Evolutionary conservation across 1,139 yeast species (phyloP), one percentile per base, ranked within the genome.

Genomic region (Diutina neorugosa): DNA sequence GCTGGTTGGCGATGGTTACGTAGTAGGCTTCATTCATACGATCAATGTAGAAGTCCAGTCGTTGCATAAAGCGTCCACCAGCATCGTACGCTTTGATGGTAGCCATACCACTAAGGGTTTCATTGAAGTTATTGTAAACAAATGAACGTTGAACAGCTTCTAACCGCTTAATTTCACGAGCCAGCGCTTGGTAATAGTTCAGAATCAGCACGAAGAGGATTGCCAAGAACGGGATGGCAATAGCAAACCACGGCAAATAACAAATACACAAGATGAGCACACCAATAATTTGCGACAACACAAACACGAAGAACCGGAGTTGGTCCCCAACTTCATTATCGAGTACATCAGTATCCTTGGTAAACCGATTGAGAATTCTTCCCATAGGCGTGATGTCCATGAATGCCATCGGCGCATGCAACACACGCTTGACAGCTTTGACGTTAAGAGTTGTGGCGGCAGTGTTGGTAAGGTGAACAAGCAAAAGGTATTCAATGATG

Each of bases 211-310:
- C 65, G 55, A 79, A 76, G 21, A 78, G 55, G 7, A 78, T 54
- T 0, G 71, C 60, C 53, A 86, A 65, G 51, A 82, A 71, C 11
- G 86, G 83, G 23, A 86, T 77, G 0, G 91, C 86, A 62, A 83
- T 76, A 3, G 87, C 89, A 65, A 81, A 75, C 83, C 86, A 86
- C 14, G 93, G 95, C 56, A 86, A 71, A 63, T 86, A 86, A 59
- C 82, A 72, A 52, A 87, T 74, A 66, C 90, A 82, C 59, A 88
- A 75, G 34, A 84, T 75, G 54, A 85, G 60, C 8, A 85, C 81
- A 57, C 91, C 90, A 52, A 79, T 58, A 53, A 85, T 77, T 55
- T 76, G 76, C 37, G 83, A 74, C 31, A 77, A 60, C 1, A 83
- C 74, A 55, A 73, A 76, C 51, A 77, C 60, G 54, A 79, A 67